These are phyloP conservation scores for Phytophthora podocarpi DNA, from an alignment of 352 stramenopile genomes.

Conservation along the genomic window DNA sequence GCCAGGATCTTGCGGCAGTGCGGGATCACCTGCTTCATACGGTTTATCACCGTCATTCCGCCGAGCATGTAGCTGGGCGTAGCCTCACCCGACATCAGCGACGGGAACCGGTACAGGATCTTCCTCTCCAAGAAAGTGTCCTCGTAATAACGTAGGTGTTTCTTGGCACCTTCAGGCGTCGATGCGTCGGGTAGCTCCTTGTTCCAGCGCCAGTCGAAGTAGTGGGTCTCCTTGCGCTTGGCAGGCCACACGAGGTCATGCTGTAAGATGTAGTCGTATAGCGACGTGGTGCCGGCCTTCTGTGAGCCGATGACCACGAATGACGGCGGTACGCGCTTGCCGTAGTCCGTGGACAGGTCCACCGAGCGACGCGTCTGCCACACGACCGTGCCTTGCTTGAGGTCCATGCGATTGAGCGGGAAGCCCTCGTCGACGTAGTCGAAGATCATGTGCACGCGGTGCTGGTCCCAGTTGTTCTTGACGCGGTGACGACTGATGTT, in stretches of 20 bases:
- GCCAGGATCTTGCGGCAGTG: conserved; percentile 86
- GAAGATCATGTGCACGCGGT: conserved; percentile 98
- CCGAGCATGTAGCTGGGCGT: conserved; percentile 93
- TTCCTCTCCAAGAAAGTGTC: conserved; percentile 87
- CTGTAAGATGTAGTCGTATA: conserved; percentile 98
- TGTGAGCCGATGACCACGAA: conserved; percentile 96
- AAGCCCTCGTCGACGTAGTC: conserved; percentile 95
- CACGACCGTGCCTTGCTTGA: conserved; percentile 92
- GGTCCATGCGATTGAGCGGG: conserved; percentile 63
- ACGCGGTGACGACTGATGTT: conserved; percentile 97
- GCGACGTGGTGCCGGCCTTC: conserved; percentile 96
- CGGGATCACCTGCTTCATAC: conserved; percentile 79
- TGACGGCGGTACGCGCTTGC: conserved; percentile 79
- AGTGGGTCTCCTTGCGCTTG: conserved; percentile 96
- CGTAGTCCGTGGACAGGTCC: conserved; percentile 88
- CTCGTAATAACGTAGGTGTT: conserved; percentile 75
- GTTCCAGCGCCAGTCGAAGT: conserved; percentile 98
- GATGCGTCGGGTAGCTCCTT: conserved; percentile 55
- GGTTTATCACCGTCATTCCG: conserved; percentile 69
- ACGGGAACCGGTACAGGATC: conserved; percentile 86
- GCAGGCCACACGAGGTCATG: conserved; percentile 94
- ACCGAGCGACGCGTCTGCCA: conserved; percentile 96
- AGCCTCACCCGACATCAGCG: conserved; percentile 92
- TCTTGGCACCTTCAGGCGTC: conserved; percentile 54
- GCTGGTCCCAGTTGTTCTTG: conserved; percentile 90